A percentile compares a stretch with the other conserved stretches of the same genome.
Conservation (phyloP, 257 asterid species). For the Plectranthus barbatus region DNA sequence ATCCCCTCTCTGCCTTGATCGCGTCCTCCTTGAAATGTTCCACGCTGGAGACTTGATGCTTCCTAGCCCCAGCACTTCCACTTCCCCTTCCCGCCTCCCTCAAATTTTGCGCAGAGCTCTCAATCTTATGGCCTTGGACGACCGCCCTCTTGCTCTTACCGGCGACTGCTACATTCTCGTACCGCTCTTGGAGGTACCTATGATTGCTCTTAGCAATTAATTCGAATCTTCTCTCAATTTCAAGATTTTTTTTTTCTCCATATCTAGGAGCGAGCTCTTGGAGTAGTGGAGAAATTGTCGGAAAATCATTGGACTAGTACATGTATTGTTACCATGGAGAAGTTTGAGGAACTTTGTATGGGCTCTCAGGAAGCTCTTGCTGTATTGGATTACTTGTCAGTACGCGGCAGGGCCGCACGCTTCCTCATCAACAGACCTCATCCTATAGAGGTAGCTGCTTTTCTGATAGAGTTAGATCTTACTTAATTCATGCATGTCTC, state of each 20-base stretch:
- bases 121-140: slow-evolving; percentile 19
- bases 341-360: slow-evolving; percentile 50
- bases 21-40: slow-evolving; percentile 66
- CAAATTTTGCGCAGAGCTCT: slow-evolving; percentile 40
- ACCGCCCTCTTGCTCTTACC: slow-evolving; percentile 19
- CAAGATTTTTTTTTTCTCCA: too few relatives aligned
- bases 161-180: slow-evolving; percentile 44
- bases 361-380: slow-evolving; percentile 61
- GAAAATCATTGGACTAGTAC: slow-evolving; percentile 66
- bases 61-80: slow-evolving; percentile 18
- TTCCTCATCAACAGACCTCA: slow-evolving; percentile 35
- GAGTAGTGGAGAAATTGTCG: slow-evolving; percentile 45
- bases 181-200: slow-evolving; percentile 42
- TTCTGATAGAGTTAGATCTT: neutral
- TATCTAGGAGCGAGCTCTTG: slow-evolving; percentile 46
- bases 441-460: slow-evolving; percentile 41
- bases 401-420: slow-evolving; percentile 39
- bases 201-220: neutral
- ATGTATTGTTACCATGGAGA: slow-evolving; percentile 57
- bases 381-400: slow-evolving; percentile 54
- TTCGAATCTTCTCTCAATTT: too few relatives aligned
- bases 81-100: slow-evolving; percentile 27
- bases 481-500: neutral
- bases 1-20: slow-evolving; percentile 68
- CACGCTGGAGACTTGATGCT: slow-evolving; percentile 56